Base-by-base conservation (phyloP, 129 eudicot species). In the Artemisia annua region DNA sequence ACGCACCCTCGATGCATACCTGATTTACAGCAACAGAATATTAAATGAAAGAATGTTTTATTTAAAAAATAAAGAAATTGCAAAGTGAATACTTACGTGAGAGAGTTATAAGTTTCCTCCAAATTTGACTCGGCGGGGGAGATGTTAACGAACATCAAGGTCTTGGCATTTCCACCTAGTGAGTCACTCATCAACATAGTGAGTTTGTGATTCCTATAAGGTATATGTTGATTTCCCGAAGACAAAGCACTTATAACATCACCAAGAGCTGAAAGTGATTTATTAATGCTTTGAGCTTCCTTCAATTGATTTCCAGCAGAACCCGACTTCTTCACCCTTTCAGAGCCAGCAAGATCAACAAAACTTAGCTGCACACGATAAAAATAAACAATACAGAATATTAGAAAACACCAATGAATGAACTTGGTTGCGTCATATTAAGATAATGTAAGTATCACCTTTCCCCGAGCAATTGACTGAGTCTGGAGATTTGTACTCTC, bases 321-420 rank as follows among this genome's bases (percentile, higher is more conserved):
- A 1, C 99, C 98, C 0, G 99, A 95, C 59, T 95, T 95, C 69
- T 95, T 95, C 24, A 95, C 88, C 73, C 99, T 81, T 75, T 95
- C 99, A 0, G 99, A 95, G 52, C 99, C 99, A 73, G 99, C 99
- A 78, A 95, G 91, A 81, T 95, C 99, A 24, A 95, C 99, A 80
- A 95, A 95, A 78, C 99, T 95, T 60, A 95, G 77, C 99, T 94
- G 91, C 83, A 84, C 62, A 18, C 46, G 44, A 22, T 52, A 11
- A 35, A 59, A 66, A 4, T 16, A 11, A 44, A 67, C 46, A 39
- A 7, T 39, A 39, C 10, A 39, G 11, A 39, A 8, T 39, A 39
- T 12, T 17, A 54, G 6, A 12, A 19, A 17, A 19, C 51, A 17
- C 13, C 43, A 15, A 56, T 32, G 46, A 39, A 39, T 39, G 11